A percentile compares a stretch with the other conserved stretches of the same genome.
These are phyloP conservation scores for Przewalskia tangutica DNA, from an alignment of 257 asterid genomes.

Conservation along the genomic window DNA sequence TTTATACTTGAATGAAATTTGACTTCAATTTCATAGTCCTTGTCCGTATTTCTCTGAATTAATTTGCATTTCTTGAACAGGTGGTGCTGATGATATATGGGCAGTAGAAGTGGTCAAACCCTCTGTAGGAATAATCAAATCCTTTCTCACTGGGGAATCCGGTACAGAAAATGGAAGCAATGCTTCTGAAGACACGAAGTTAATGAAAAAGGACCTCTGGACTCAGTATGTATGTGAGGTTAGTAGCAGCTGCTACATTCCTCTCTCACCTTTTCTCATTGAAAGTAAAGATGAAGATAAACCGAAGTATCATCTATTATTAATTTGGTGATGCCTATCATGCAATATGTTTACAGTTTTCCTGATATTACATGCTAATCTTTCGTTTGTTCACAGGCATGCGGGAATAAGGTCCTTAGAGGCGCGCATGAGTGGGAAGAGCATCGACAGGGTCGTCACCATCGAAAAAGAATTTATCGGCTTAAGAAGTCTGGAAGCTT, in stretches of 20 bases:
- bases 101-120: constrained; percentile 52
- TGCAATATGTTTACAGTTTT: not conserved
- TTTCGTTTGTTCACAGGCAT: constrained; percentile 36
- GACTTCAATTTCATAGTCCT: not conserved
- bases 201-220: constrained; percentile 60
- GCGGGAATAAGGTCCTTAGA: constrained; percentile 74
- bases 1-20: not conserved
- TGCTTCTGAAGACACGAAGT: constrained; percentile 16
- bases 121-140: constrained; percentile 35
- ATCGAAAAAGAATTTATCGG: constrained; percentile 63
- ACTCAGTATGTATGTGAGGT: constrained; percentile 66
- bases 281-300: not conserved
- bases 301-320: not conserved
- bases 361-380: not conserved
- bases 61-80: constrained; percentile 16
- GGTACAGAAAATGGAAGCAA: constrained; percentile 12
- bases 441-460: constrained; percentile 66
- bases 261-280: not conserved
- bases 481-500: constrained; percentile 32
- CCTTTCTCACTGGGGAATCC: constrained; percentile 34
- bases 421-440: constrained; percentile 92
- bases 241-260: not conserved
- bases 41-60: not conserved
- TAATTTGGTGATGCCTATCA: not conserved
- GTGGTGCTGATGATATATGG: constrained; percentile 47